Conservation (phyloP, 2,329 filamentous ascomycete species). For the Pseudogymnoascus sp. region DNA sequence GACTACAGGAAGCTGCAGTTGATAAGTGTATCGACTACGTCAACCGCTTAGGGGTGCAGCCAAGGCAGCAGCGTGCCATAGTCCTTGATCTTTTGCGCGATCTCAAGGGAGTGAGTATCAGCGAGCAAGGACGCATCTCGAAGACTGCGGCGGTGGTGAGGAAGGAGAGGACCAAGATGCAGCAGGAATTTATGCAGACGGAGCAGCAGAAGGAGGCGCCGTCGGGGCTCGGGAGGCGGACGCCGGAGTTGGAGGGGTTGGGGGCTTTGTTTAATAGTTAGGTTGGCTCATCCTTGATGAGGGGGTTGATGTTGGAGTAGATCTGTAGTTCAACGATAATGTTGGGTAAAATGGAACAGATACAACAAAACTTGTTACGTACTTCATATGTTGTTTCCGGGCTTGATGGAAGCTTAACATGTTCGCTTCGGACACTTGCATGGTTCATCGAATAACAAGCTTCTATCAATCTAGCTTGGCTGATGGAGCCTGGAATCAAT, state of each 20-base stretch:
- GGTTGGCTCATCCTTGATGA: neutral
- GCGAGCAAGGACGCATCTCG: constrained; percentile 80
- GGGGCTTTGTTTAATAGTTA: constrained; percentile 6
- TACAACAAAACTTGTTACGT: neutral
- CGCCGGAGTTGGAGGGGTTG: neutral
- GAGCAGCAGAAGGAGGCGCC: constrained; percentile 15
- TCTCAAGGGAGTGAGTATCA: constrained; percentile 82
- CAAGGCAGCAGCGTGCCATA: constrained; percentile 71
- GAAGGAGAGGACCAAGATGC: constrained; percentile 48
- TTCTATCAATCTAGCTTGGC: neutral
- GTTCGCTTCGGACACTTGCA: neutral
- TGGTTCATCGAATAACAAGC: neutral
- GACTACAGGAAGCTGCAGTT: constrained; percentile 62
- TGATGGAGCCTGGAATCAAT: neutral
- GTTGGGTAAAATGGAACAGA: neutral
- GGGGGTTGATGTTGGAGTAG: neutral
- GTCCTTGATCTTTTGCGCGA: constrained; percentile 80
- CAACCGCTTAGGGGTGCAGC: constrained; percentile 48
- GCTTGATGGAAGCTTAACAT: neutral
- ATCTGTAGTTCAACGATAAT: neutral
- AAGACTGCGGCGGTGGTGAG: constrained; percentile 42
- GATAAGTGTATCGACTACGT: constrained; percentile 55
- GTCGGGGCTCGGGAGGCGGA: neutral
- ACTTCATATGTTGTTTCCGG: neutral
- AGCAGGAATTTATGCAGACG: constrained; percentile 58